Conservation (phyloP, 306 rosid genomes). For the Prunus padus region DNA sequence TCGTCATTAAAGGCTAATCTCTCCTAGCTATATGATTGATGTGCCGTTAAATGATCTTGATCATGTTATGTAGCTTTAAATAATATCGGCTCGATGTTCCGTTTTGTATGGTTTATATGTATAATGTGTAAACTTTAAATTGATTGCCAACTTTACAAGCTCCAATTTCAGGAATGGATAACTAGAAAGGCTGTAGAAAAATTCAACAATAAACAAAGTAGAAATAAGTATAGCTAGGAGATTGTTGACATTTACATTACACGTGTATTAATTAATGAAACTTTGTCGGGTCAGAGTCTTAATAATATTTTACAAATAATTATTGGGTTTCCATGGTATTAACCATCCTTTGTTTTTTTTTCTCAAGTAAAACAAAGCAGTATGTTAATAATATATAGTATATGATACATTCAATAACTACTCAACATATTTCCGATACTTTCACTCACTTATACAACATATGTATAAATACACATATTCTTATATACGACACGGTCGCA, state of each 20-base stretch:
- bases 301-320: too few species aligned
- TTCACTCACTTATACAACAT: too few species aligned
- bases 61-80: neutral
- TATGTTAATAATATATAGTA: too few species aligned
- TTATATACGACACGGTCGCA: too few species aligned
- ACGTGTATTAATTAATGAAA: too few species aligned
- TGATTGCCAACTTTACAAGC: neutral
- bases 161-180: neutral
- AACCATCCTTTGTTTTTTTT: too few species aligned
- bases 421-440: too few species aligned
- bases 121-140: neutral
- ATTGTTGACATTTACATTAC: neutral
- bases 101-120: neutral
- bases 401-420: too few species aligned
- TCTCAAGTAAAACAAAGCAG: too few species aligned
- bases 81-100: neutral
- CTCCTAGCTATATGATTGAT: neutral
- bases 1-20: neutral
- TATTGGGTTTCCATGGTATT: too few species aligned
- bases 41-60: constrained; percentile 10
- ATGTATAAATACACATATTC: too few species aligned
- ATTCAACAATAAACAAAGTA: neutral
- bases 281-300: too few species aligned
- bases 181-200: neutral
- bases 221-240: neutral